phyloP scores from a whole-genome alignment of 305 asterid species.

The Solanum aculeatissimum region DNA sequence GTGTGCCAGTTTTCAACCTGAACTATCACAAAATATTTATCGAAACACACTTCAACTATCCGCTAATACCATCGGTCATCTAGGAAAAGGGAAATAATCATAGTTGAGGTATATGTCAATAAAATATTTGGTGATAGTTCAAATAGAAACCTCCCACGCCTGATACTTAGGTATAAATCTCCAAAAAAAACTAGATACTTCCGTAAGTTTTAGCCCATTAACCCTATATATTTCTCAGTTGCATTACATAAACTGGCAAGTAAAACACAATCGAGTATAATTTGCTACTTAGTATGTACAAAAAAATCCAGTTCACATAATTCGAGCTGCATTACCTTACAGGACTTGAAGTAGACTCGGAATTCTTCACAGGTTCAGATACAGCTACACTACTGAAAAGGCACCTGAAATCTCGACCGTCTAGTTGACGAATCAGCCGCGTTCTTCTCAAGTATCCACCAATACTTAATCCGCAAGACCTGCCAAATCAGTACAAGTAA shows the following conservation, averaged over 20 bases:
- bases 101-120: not conserved
- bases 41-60: not conserved
- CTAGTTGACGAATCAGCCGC: constrained; percentile 10
- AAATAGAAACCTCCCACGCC: not conserved
- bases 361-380: constrained; percentile 40
- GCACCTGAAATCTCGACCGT: constrained; percentile 33
- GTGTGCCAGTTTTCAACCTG: not conserved
- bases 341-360: constrained; percentile 39
- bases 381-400: constrained; percentile 37
- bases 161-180: no score
- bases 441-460: constrained; percentile 9
- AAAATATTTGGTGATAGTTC: not conserved
- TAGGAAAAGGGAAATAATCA: not conserved
- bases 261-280: not conserved
- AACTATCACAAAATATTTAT: not conserved
- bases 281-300: not conserved
- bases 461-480: constrained; percentile 21
- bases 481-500: constrained; percentile 1
- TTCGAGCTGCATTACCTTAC: constrained; percentile 23
- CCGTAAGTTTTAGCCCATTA: not conserved
- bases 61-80: not conserved
- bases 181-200: not conserved
- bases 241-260: not conserved
- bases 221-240: not conserved
- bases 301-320: not conserved